Evolutionary conservation across 805 yeast genomes (phyloP).

Genomic region (Sungouiella thailandica): DNA sequence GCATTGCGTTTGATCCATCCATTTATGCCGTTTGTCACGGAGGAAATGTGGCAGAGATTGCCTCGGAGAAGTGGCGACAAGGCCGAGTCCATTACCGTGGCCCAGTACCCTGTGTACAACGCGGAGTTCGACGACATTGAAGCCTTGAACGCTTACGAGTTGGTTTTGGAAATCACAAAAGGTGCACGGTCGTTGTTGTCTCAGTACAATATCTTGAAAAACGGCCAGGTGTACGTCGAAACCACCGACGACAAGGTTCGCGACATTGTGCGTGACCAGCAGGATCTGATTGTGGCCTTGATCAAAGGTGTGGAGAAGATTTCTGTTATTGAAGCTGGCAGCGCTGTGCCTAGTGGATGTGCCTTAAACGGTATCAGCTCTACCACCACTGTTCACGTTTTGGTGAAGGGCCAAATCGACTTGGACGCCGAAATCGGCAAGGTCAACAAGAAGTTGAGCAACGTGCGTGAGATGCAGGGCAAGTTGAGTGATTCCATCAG

Average conservation of each 20-base stretch:
- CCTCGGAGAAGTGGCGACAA: constrained; percentile 78
- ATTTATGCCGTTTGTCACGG: constrained; percentile 96
- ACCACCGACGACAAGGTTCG: constrained; percentile 44
- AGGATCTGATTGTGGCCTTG: constrained; percentile 82
- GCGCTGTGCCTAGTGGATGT: constrained; percentile 81
- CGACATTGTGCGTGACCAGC: constrained; percentile 61
- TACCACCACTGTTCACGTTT: constrained; percentile 76
- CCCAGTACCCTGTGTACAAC: constrained; percentile 68
- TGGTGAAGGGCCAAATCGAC: constrained; percentile 93
- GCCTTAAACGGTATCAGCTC: constrained; percentile 80
- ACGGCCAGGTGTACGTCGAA: constrained; percentile 82
- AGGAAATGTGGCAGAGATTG: constrained; percentile 98
- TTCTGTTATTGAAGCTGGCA: constrained; percentile 49
- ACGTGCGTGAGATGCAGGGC: constrained; percentile 54
- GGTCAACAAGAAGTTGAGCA: constrained; percentile 70
- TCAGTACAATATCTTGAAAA: constrained; percentile 83
- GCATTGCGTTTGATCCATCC: constrained; percentile 93
- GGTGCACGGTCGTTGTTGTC: constrained; percentile 88
- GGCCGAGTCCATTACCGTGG: constrained; percentile 68
- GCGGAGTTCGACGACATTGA: constrained; percentile 56
- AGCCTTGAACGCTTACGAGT: constrained; percentile 73
- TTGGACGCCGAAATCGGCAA: constrained; percentile 85
- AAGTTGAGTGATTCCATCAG: constrained; percentile 68
- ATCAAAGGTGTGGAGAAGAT: constrained; percentile 85
- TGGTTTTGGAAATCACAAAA: constrained; percentile 81